Percentiles rank a stretch among this genome's conserved stretches.
phyloP scores from a whole-genome alignment of 139 green algal species.

The Zygnema circumcarinatum region DNA sequence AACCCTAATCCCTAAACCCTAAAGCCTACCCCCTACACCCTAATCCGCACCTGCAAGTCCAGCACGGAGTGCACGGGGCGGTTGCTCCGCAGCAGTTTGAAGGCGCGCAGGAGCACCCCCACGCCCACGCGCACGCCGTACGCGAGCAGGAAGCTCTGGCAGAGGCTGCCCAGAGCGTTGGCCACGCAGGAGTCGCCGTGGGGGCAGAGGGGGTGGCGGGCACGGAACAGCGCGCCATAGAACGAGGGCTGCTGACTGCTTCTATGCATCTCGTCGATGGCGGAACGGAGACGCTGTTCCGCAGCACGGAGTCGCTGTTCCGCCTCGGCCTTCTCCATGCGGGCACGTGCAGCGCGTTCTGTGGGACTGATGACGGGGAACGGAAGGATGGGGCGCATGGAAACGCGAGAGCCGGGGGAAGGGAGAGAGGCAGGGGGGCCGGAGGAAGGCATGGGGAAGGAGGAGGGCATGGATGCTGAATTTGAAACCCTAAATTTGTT shows the following conservation, averaged over 20 bases:
- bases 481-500: too few relatives aligned
- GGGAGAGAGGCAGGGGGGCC: too few relatives aligned
- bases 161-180: slow-evolving; percentile 47
- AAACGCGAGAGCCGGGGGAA: too few relatives aligned
- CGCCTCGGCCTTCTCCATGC: slow-evolving; percentile 49
- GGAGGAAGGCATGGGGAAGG: too few relatives aligned
- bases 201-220: slow-evolving; percentile 45
- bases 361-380: slow-evolving; percentile 3
- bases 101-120: slow-evolving; percentile 51
- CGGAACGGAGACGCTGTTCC: slow-evolving; percentile 25
- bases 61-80: slow-evolving; percentile 45
- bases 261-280: slow-evolving; percentile 45
- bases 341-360: slow-evolving; percentile 3
- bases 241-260: neutral
- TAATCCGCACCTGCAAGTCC: slow-evolving; percentile 50
- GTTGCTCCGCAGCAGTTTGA: slow-evolving; percentile 45
- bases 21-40: too few relatives aligned
- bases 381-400: too few relatives aligned
- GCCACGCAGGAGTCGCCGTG: slow-evolving; percentile 54
- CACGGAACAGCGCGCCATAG: neutral
- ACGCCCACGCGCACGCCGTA: slow-evolving; percentile 57
- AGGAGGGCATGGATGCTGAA: too few relatives aligned
- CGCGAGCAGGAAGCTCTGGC: slow-evolving; percentile 56
- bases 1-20: too few relatives aligned
- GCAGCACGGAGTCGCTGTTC: slow-evolving; percentile 34